phyloP scores from a whole-genome alignment of 2,329 filamentous ascomycete genomes.

The Thelonectria olida region DNA sequence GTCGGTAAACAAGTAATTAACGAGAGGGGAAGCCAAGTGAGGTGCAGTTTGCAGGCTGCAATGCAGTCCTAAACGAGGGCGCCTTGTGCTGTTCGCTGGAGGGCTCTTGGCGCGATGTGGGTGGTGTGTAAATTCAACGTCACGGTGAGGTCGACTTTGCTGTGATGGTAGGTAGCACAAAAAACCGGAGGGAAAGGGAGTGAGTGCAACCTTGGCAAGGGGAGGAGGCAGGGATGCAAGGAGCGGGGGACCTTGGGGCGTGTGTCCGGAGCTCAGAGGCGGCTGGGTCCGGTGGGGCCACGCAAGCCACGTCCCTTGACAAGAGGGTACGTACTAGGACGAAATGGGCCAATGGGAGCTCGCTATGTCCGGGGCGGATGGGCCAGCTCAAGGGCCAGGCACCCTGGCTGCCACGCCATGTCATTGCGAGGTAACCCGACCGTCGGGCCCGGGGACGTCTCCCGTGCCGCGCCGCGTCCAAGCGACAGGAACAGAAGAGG shows the following conservation, averaged over 20 bases:
- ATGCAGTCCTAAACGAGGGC: neutral
- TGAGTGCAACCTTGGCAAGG: no score
- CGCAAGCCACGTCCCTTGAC: neutral
- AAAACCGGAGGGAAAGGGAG: neutral
- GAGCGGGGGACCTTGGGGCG: neutral
- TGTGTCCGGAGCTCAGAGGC: neutral
- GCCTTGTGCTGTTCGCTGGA: neutral
- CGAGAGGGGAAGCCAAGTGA: neutral
- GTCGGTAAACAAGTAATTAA: neutral
- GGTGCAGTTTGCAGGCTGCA: constrained; percentile 1
- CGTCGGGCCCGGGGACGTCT: constrained; percentile 22
- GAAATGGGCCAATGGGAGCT: neutral
- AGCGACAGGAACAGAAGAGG: constrained; percentile 12
- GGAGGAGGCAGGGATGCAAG: neutral
- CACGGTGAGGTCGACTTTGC: neutral
- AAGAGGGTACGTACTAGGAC: neutral
- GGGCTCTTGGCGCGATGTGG: neutral
- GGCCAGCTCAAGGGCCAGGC: neutral
- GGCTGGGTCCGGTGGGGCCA: neutral
- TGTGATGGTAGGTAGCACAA: neutral
- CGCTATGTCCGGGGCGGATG: neutral
- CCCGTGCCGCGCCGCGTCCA: constrained; percentile 20
- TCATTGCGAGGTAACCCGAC: constrained; percentile 23
- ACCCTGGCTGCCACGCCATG: constrained; percentile 8
- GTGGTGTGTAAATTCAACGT: neutral